phyloP scores from a whole-genome alignment of 139 green algal genomes.

The Chlorella sp. region DNA sequence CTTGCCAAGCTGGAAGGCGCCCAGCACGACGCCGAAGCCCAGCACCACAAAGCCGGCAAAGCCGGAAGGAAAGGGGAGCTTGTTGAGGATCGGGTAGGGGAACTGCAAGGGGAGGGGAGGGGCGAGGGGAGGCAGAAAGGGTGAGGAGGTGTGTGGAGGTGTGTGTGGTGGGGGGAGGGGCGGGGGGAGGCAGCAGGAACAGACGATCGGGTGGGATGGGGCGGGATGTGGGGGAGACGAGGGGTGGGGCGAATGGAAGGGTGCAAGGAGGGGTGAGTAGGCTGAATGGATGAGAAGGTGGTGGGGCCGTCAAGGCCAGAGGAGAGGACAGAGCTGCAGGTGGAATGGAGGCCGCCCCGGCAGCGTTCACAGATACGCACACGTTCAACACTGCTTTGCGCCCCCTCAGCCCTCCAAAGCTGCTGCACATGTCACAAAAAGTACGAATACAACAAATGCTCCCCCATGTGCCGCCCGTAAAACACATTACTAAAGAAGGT shows the following conservation, averaged over 20 bases:
- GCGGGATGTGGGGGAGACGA: too few relatives aligned
- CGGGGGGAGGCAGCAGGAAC: not conserved
- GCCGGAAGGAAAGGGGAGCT: slow-evolving; percentile 54
- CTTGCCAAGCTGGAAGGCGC: slow-evolving; percentile 54
- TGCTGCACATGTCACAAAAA: too few relatives aligned
- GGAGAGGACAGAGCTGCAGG: not conserved
- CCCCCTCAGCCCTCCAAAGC: too few relatives aligned
- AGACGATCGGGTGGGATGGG: too few relatives aligned
- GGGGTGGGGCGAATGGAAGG: too few relatives aligned
- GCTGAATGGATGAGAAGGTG: not conserved
- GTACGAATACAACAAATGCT: too few relatives aligned
- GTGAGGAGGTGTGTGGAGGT: not conserved
- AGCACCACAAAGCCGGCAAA: slow-evolving; percentile 37
- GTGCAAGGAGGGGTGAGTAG: slow-evolving; percentile 9
- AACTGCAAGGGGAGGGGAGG: slow-evolving; percentile 40
- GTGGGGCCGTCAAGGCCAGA: too few relatives aligned
- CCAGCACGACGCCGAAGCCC: slow-evolving; percentile 33
- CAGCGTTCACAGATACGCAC: too few relatives aligned
- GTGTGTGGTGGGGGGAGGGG: too few relatives aligned
- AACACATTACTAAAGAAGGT: too few relatives aligned
- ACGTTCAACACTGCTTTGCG: too few relatives aligned
- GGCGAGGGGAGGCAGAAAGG: not conserved
- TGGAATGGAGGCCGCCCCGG: not conserved
- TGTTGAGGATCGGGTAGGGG: slow-evolving; percentile 78
- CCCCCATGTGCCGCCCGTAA: too few relatives aligned